A percentile compares a stretch with the other conserved stretches of the same genome.
Evolutionary conservation across 1,139 yeast species (phyloP).

Genomic region (Yamadazyma siamensis): DNA sequence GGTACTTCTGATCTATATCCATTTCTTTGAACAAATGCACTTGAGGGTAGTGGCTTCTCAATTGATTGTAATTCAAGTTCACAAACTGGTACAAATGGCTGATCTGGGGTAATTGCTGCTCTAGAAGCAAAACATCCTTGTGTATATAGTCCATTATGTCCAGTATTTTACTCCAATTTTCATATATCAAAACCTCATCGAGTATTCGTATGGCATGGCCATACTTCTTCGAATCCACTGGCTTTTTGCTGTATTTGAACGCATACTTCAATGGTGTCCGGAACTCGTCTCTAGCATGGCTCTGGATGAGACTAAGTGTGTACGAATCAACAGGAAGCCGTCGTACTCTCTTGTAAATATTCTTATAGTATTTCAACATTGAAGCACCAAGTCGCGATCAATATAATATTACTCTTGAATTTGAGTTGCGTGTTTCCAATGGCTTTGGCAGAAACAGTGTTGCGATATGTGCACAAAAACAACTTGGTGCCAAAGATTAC

Average conservation of each 20-base stretch:
- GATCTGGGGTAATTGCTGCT: slow-evolving; percentile 10
- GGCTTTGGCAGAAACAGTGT: slow-evolving; percentile 59
- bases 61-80: slow-evolving; percentile 16
- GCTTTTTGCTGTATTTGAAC: slow-evolving; percentile 2
- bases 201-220: slow-evolving; percentile 12
- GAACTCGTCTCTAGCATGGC: slow-evolving; percentile 7
- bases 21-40: slow-evolving; percentile 33
- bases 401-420: background rate
- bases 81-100: slow-evolving; percentile 22
- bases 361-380: slow-evolving; percentile 5
- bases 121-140: slow-evolving; percentile 14
- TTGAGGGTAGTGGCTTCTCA: slow-evolving; percentile 33
- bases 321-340: slow-evolving; percentile 25
- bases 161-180: slow-evolving; percentile 23
- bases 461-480: slow-evolving; percentile 50
- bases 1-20: slow-evolving; percentile 14
- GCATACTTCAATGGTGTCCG: slow-evolving; percentile 6
- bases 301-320: slow-evolving; percentile 9
- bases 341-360: slow-evolving; percentile 16
- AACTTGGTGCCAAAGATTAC: slow-evolving; percentile 61
- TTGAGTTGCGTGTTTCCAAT: slow-evolving; percentile 21
- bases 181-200: slow-evolving; percentile 27
- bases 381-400: slow-evolving; percentile 8
- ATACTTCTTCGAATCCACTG: slow-evolving; percentile 13
- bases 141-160: slow-evolving; percentile 27